These are phyloP conservation scores for Populus hybrid DNA, from an alignment of 441 rosid species.

Conservation along the genomic window DNA sequence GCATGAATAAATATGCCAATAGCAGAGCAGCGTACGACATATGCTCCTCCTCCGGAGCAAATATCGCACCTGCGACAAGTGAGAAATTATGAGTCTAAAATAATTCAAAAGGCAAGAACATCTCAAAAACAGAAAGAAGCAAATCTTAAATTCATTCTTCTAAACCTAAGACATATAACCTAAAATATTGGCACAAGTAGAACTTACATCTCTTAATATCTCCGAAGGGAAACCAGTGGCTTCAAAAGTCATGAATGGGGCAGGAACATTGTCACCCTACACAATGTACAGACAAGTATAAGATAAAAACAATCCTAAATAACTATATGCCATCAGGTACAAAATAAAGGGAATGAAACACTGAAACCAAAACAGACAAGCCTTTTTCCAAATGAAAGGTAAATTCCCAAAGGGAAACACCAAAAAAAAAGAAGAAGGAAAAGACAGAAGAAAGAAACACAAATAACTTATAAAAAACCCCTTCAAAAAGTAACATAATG, in stretches of 20 bases:
- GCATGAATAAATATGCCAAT: constrained; percentile 65
- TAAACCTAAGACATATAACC: constrained; percentile 20
- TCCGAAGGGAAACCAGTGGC: constrained; percentile 87
- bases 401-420: background rate
- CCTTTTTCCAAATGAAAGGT: background rate
- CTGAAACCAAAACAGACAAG: background rate
- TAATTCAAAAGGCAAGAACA: constrained; percentile 21
- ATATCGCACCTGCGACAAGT: constrained; percentile 96
- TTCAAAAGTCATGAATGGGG: constrained; percentile 93
- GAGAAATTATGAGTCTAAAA: constrained; percentile 57
- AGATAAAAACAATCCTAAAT: constrained; percentile 11
- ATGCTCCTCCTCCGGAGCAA: constrained; percentile 93
- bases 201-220: constrained; percentile 83
- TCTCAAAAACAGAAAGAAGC: constrained; percentile 25
- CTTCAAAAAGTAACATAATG: background rate
- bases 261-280: constrained; percentile 89
- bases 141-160: constrained; percentile 18
- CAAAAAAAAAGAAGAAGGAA: background rate
- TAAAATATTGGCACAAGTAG: constrained; percentile 12
- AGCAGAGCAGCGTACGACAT: constrained; percentile 92
- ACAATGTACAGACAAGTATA: constrained; percentile 21
- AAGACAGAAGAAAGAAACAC: background rate
- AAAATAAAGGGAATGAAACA: constrained; percentile 1
- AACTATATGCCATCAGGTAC: background rate
- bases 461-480: background rate